phyloP scores from a whole-genome alignment of 148 eudicot species.

The Arctostaphylos glauca region DNA sequence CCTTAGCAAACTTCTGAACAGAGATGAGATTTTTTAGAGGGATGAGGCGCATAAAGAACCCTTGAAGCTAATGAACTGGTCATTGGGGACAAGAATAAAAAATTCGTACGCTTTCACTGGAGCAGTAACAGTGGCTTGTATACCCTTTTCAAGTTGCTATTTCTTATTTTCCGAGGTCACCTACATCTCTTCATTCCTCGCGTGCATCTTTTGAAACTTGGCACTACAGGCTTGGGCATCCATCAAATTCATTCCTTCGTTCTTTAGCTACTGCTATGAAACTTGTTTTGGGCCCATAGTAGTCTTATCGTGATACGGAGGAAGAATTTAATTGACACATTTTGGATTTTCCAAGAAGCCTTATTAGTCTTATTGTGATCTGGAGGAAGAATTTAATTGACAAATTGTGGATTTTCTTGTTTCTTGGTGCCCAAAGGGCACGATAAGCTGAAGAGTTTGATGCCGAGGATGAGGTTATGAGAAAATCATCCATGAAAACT shows the following conservation, averaged over 20 bases:
- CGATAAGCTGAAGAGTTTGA: not conserved
- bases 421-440: not conserved
- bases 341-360: not conserved
- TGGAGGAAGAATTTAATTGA: not conserved
- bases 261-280: no score
- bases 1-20: no score
- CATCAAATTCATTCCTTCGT: no score
- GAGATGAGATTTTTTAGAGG: no score
- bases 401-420: not conserved
- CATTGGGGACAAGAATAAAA: no score
- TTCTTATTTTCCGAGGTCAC: not conserved
- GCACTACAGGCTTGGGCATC: not conserved
- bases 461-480: not conserved
- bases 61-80: no score
- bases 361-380: not conserved
- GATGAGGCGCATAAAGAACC: no score
- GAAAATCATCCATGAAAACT: not conserved
- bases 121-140: no score
- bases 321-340: not conserved
- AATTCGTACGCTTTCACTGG: no score
- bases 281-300: slow-evolving; percentile 3
- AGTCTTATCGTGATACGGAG: not conserved
- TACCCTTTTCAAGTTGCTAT: not conserved
- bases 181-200: not conserved
- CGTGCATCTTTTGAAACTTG: not conserved